Conservation (phyloP, 352 stramenopile genomes). For the Globisporangium cystogenes region DNA sequence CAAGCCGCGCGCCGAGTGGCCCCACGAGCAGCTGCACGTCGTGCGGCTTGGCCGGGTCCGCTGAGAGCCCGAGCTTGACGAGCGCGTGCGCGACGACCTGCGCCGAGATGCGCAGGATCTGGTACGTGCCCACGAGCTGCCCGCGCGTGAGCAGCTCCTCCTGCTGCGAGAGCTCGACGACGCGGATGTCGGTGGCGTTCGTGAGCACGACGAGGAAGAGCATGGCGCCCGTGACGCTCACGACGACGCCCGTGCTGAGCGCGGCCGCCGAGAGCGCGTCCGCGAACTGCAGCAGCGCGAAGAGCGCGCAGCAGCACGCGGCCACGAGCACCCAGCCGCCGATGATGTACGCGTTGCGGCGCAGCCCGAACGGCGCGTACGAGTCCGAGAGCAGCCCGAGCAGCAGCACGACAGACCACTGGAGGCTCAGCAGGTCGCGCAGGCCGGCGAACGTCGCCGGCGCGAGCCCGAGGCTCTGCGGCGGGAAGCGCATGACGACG, state of each 20-base stretch:
- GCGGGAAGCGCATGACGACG: constrained; percentile 11
- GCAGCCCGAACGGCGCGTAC: constrained; percentile 15
- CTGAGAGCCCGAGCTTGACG: constrained; percentile 9
- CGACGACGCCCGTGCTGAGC: constrained; percentile 2
- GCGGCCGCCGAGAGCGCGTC: constrained; percentile 1
- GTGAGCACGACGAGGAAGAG: constrained; percentile 24
- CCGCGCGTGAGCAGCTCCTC: constrained; percentile 28
- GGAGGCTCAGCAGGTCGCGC: constrained; percentile 19
- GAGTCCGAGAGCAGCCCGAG: constrained; percentile 29
- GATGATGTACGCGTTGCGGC: constrained; percentile 5
- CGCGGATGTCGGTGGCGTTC: constrained; percentile 28
- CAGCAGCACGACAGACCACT: constrained; percentile 28
- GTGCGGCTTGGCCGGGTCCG: not conserved
- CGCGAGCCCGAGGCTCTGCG: constrained; percentile 3
- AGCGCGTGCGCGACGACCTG: constrained; percentile 20
- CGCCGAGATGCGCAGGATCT: constrained; percentile 20
- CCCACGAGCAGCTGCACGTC: constrained; percentile 9
- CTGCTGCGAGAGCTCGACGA: constrained; percentile 42
- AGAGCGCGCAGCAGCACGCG: constrained; percentile 23
- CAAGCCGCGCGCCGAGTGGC: constrained; percentile 11
- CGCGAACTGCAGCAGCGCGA: constrained; percentile 19
- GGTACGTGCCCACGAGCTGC: constrained; percentile 24
- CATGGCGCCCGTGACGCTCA: constrained; percentile 19
- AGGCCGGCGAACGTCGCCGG: constrained; percentile 7
- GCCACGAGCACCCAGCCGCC: constrained; percentile 32